A percentile compares a stretch with the other conserved stretches of the same genome.
These are phyloP conservation scores for Erodium maritimum DNA, from an alignment of 345 rosid species.

Conservation along the genomic window DNA sequence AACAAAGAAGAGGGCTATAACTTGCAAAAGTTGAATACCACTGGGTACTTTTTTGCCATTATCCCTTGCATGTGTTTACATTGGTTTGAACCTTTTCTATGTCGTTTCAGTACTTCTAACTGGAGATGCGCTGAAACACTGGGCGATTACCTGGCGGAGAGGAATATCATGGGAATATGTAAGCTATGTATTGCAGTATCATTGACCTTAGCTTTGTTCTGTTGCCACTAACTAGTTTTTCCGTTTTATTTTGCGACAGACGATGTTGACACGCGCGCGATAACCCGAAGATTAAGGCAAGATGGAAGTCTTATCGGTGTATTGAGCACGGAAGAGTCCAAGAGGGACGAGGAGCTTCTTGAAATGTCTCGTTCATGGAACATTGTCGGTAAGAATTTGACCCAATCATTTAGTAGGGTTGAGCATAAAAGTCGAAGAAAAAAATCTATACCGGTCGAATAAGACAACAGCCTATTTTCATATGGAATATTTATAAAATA, in stretches of 20 bases:
- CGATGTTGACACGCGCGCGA: slow-evolving; percentile 95
- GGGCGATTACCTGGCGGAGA: slow-evolving; percentile 70
- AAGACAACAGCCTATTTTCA: too few species aligned
- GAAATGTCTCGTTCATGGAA: slow-evolving; percentile 84
- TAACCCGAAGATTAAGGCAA: slow-evolving; percentile 84
- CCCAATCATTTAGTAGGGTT: too few species aligned
- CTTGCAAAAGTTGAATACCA: too few species aligned
- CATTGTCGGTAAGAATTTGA: slow-evolving; percentile 47
- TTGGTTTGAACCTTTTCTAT: slow-evolving; percentile 3
- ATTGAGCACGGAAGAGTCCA: slow-evolving; percentile 70
- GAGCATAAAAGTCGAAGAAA: too few species aligned
- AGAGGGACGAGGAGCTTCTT: slow-evolving; percentile 66
- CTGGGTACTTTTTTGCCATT: too few species aligned
- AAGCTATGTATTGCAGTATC: slow-evolving; percentile 11
- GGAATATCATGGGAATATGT: slow-evolving; percentile 93
- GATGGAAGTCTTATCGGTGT: slow-evolving; percentile 97
- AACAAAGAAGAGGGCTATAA: too few species aligned
- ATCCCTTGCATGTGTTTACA: too few species aligned
- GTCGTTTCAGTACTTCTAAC: slow-evolving; percentile 59
- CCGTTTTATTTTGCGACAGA: slow-evolving; percentile 25
- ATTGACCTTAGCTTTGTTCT: neutral
- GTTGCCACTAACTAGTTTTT: neutral
- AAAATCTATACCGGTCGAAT: too few species aligned
- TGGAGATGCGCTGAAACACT: slow-evolving; percentile 78
- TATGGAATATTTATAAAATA: too few species aligned